A percentile compares a stretch with the other conserved stretches of the same genome.
Conservation (phyloP, 116 monocot genomes). For the Dioscorea cayenensis region DNA sequence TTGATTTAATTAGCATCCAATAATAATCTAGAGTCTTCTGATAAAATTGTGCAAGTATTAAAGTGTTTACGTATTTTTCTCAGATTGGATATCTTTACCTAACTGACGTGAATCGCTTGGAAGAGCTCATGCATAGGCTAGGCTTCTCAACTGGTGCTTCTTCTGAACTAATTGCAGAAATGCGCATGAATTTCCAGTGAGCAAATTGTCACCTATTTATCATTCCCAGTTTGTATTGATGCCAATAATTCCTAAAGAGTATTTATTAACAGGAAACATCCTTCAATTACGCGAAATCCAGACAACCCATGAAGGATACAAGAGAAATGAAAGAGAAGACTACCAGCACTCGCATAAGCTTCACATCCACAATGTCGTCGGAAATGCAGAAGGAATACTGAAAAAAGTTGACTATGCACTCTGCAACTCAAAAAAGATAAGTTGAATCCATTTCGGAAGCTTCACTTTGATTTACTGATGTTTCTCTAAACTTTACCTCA, state of each 20-base stretch:
- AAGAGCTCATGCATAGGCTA: conserved; percentile 73
- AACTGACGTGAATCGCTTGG: conserved; percentile 78
- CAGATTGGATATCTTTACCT: conserved; percentile 97
- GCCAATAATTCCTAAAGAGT: too few species aligned
- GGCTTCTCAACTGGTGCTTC: conserved; percentile 74
- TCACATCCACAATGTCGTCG: too few species aligned
- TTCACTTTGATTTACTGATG: too few species aligned
- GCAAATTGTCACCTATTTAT: background rate
- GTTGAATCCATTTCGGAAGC: too few species aligned
- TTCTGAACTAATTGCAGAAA: conserved; percentile 39
- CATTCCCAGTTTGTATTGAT: background rate
- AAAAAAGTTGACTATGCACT: too few species aligned
- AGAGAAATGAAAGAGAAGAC: too few species aligned
- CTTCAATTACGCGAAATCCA: background rate
- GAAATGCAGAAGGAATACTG: too few species aligned
- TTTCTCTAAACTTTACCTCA: too few species aligned
- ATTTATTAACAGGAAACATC: background rate
- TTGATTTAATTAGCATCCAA: too few species aligned
- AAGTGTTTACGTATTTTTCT: too few species aligned
- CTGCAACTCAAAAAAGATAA: too few species aligned
- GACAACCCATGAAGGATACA: too few species aligned
- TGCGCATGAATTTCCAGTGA: background rate
- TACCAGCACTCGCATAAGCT: background rate
- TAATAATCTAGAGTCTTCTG: background rate
- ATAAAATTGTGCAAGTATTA: background rate